Base-by-base conservation (phyloP, 2,329 filamentous ascomycete species). In the Fusarium secorum region DNA sequence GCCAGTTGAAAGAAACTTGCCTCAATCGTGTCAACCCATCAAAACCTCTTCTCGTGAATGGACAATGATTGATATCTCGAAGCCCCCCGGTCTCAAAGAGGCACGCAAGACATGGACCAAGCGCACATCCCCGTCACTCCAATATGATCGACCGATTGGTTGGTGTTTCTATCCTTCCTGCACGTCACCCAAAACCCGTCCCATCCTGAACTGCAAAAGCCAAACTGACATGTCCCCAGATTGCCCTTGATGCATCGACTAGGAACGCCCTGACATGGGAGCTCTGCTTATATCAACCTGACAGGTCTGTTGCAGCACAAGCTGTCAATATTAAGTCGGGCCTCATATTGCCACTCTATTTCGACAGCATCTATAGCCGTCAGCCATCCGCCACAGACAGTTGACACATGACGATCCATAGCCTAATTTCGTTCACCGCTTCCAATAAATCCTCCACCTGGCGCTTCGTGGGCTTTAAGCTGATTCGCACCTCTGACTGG, bases 341-440 rank as follows among this genome's bases (percentile, higher is more conserved):
- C 48, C 46, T 56, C 38, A 52, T 56, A 42, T 69, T 48, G 39
- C 39, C 45, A 66, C 41, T 53, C 28, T 30, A 41, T 71, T 53
- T 66, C 58, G 35, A 65, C 30, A 60, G 39, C 46, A 57, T 30
- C 20, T 55, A 52, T 56, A 59, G 42, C 33, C 15, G 30, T 44
- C 60, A 56, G 53, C 48, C 63, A 48, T 66, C 69, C 55, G 70
- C 66, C 59, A 58, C 66, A 65, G 38, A 63, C 52, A 60, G 30
- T 67, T 68, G 57, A 73, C 66, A 72, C 60, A 59, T 58, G 71
- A 71, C 64, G 56, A 68, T 74, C 60, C 32, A 64, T 74, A 32
- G 60, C 59, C 52, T 60, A 53, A 60, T 63, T 63, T 60, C 46
- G 60, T 73, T 75, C 73, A 75, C 73, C 73, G 73, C 73, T 71